Evolutionary conservation across 768 basidiomycete species (phyloP), one percentile per base, ranked within the genome.

Genomic region (Trametes maxima): DNA sequence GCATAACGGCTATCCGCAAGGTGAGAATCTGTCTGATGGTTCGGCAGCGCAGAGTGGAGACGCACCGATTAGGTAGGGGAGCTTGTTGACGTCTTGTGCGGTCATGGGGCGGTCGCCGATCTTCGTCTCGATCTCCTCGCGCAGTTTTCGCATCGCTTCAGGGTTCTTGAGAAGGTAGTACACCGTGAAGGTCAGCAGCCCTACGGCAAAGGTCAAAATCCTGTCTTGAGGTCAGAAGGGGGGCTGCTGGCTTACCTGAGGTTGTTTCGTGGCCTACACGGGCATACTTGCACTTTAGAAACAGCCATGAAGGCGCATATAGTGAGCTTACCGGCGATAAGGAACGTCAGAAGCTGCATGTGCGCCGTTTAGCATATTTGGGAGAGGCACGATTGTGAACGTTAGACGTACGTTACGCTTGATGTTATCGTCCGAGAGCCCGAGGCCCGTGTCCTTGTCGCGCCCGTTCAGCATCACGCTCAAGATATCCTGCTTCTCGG

Each of bases 81-180:
- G 66, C 63, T 80, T 79, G 54, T 65, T 66, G 16, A 82, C 67
- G 55, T 82, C 78, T n/a, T 76, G 70, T n/a, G 72, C 66, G 37
- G 72, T 71, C 24, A 78, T 68, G 2, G 71, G 70, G 33, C 74
- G 72, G 19, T 75, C 76, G 19, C 80, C 80, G 19, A 79, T 65
- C 16, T 77, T 73, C 22, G 68, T 64, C 64, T 85, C 83, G 11
- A 85, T 71, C 62, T 85, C 81, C 2, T 72, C 69, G 2, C 79
- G 78, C 10, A 84, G 75, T 51, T 76, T 79, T 22, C 75, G 73
- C 70, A 83, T 72, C 0, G 74, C 76, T n/a, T 71, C 68, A 0
- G 79, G 79, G 57, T 79, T 69, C 45, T 76, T 74, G 22, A 85
- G 73, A 28, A 85, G 72, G 67, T 75, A 77, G 67, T 81, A 80